Conservation (phyloP, 2,329 filamentous ascomycete species). For the Colletotrichum sp. region DNA sequence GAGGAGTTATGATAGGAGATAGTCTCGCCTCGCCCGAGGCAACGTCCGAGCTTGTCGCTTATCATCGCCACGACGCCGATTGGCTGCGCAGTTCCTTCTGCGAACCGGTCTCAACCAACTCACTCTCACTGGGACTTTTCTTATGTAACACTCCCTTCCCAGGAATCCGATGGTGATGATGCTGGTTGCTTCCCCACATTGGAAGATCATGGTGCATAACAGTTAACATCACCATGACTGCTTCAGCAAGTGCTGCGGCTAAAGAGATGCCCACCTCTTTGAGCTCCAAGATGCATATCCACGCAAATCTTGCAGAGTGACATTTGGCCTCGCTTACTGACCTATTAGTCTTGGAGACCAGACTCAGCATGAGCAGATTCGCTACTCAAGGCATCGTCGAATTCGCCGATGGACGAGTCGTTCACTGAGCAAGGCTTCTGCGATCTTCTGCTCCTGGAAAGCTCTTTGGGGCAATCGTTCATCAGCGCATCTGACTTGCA, state of each 20-base stretch:
- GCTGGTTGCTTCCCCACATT: not conserved
- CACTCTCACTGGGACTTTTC: not conserved
- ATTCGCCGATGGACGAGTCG: not conserved
- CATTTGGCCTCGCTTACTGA: not conserved
- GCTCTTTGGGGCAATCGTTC: not conserved
- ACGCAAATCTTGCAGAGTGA: not conserved
- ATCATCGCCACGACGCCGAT: not conserved
- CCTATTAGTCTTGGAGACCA: not conserved
- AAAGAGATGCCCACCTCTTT: not conserved
- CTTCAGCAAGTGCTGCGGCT: not conserved
- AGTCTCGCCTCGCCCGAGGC: not conserved
- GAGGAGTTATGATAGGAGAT: slow-evolving; percentile 22
- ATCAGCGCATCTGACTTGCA: not conserved
- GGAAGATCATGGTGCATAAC: not conserved
- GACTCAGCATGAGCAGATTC: not conserved
- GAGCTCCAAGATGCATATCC: not conserved
- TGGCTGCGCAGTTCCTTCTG: not conserved
- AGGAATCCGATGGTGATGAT: not conserved
- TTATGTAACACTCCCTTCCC: not conserved
- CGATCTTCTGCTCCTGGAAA: not conserved
- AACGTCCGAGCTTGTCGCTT: slow-evolving; percentile 1
- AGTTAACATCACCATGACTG: not conserved
- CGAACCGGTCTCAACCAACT: not conserved
- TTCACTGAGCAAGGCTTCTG: not conserved
- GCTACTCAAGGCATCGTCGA: not conserved